A percentile compares a stretch with the other conserved stretches of the same genome.
Evolutionary conservation across 192 early-diverging fungal genomes (phyloP).

Genomic region (Coemansia sp.): DNA sequence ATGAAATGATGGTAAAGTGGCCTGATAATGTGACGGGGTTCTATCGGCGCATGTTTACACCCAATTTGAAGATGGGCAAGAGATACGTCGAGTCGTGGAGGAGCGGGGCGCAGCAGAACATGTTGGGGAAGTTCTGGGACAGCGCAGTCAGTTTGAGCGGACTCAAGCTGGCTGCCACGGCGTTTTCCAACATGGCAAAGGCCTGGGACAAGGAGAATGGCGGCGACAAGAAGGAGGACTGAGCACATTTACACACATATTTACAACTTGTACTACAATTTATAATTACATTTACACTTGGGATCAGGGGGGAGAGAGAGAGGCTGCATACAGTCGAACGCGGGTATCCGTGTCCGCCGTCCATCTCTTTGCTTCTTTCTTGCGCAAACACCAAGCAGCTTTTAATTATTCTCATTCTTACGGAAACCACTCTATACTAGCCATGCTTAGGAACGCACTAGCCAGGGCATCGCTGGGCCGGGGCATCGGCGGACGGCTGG

Average conservation of each 20-base stretch:
- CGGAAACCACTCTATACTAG: background rate
- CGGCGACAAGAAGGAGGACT: background rate
- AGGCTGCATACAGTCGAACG: background rate
- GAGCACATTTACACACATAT: background rate
- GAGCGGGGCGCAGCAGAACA: constrained; percentile 11
- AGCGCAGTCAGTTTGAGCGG: constrained; percentile 5
- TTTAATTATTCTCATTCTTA: background rate
- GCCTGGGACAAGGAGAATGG: constrained; percentile 6
- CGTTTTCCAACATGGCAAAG: constrained; percentile 6
- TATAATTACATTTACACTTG: too few species aligned
- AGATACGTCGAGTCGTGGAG: constrained; percentile 33
- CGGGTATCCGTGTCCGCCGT: background rate
- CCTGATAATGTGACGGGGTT: background rate
- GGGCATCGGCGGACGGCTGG: background rate
- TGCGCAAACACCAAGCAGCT: too few species aligned
- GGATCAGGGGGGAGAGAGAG: too few species aligned
- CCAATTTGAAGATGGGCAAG: constrained; percentile 8
- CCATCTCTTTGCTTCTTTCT: background rate
- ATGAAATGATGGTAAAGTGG: constrained; percentile 9
- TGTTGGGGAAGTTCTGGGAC: constrained; percentile 18
- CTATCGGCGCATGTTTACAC: constrained; percentile 2
- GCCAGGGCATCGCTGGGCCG: constrained; percentile 5
- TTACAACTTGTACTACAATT: too few species aligned
- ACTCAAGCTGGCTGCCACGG: constrained; percentile 9
- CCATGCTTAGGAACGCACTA: constrained; percentile 13